phyloP scores from a whole-genome alignment of 345 rosid species.

The Orychophragmus violaceus region DNA sequence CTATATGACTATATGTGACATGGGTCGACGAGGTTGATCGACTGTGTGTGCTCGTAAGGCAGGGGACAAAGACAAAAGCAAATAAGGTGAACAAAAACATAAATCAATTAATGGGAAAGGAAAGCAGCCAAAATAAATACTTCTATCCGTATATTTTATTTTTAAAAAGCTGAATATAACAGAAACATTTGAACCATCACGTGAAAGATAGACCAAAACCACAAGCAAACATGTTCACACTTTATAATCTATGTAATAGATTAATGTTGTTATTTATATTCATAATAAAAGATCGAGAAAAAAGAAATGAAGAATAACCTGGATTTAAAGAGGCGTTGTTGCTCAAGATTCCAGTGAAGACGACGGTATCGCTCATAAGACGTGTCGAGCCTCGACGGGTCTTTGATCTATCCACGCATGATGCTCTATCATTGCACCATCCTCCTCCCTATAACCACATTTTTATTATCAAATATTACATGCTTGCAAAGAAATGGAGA shows the following conservation, averaged over 20 bases:
- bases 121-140: slow-evolving; percentile 16
- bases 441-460: slow-evolving; percentile 70
- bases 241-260: neutral
- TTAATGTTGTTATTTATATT: neutral
- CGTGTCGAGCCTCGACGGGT: slow-evolving; percentile 75
- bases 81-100: neutral
- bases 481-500: neutral
- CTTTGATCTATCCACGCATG: slow-evolving; percentile 69
- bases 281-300: neutral
- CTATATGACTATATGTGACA: neutral
- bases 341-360: slow-evolving; percentile 81
- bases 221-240: slow-evolving; percentile 20
- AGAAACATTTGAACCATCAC: slow-evolving; percentile 25
- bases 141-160: neutral
- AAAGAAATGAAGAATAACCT: slow-evolving; percentile 33
- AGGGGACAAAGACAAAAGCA: slow-evolving; percentile 25
- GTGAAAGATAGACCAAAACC: slow-evolving; percentile 28
- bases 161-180: slow-evolving; percentile 10
- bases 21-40: neutral
- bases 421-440: slow-evolving; percentile 83
- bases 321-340: slow-evolving; percentile 77
- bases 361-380: slow-evolving; percentile 57
- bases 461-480: neutral
- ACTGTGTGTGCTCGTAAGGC: neutral
- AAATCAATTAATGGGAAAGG: neutral